Base-by-base conservation (phyloP, 768 basidiomycete genomes). In the Xerocomellus intermedius region DNA sequence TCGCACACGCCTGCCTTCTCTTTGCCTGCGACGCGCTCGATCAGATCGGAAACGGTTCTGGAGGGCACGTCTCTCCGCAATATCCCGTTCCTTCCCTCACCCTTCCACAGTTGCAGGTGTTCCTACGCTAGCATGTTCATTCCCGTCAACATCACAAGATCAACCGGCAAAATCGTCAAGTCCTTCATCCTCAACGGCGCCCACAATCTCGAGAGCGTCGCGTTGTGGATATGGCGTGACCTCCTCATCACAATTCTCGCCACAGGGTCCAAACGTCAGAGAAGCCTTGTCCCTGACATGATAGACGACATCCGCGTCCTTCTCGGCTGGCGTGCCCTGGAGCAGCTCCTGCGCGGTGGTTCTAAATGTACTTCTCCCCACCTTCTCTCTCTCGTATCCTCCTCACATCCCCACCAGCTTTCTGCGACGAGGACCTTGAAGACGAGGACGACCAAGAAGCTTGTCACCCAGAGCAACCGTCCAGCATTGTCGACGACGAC, bases 161-260 rank as follows among this genome's bases (percentile, higher is more conserved):
- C 74, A 47, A 73, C 69, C 12, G 78, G 79, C 14, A 77, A 74
- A 35, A 39, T 72, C 22, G 64, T 85, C 60, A 84, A 80, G 59
- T 70, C 74, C 0, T 84, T 85, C 51, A 63, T 67, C 21, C 64
- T 85, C 21, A 66, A 67, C 4, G 84, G 84, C 4, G 78, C 77
- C 1, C 74, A 77, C 30, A 73, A 74, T 22, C 70, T 85, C 19
- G 73, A 78, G 26, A 70, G 68, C 14, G 72, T 79, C 38, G 55
- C 82, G 7, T 67, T 85, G 17, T 87, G 84, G 83, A 79, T 87
- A 49, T 87, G 86, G 86, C 77, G 86, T 7, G 87, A 88, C 56
- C 73, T 87, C 19, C 81, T 87, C 56, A 64, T 88, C 9, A 79
- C 78, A 24, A 69, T 87, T 66, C 75, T 82, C 8, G 76, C 78